Base-by-base conservation (phyloP, 2,329 filamentous ascomycete genomes). In the Fusarium scirpi region DNA sequence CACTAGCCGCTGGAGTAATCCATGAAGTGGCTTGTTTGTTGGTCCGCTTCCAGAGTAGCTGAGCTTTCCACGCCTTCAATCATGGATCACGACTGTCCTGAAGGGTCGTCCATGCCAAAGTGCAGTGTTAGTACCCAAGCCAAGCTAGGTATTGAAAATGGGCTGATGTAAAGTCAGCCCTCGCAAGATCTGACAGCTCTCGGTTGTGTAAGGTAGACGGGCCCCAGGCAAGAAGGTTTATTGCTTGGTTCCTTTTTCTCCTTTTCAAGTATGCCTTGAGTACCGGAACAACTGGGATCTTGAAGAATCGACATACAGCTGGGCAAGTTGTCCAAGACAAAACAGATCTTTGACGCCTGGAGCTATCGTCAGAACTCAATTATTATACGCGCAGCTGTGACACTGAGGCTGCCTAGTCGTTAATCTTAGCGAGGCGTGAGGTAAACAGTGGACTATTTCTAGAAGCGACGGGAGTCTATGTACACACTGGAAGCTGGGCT, bases 121-220 rank as follows among this genome's bases (percentile, higher is more conserved):
- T 25, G 57, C 52, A 59, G 55, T 61, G 70, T 58, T 58, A 57
- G 53, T 29, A 58, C 54, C 47, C 38, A 47, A 51, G 47, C 52
- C 40, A 58, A 61, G 56, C 47, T 62, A 59, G 58, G 43, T 61
- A 65, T 73, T 53, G 61, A 58, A 45, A 69, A 71, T 74, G 72
- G 72, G 69, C 66, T 72, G 72, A 74, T 75, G 69, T 58, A 74
- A 61, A 56, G 62, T 58, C 46, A 25, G 52, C 25, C 13, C 27
- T 65, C 27, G 24, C 30, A 16, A 55, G 48, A 67, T 56, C 48
- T 67, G 44, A 29, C 38, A 49, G 61, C 27, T 62, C 40, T 46
- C 25, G 16, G 25, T 51, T 48, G 44, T 43, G 27, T 9, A 55
- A 52, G 12, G 53, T 70, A 57, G 24, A 52, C 44, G 49, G 49